These are phyloP conservation scores for Leishmania arabica DNA, from an alignment of 208 protist species.

Conservation along the genomic window DNA sequence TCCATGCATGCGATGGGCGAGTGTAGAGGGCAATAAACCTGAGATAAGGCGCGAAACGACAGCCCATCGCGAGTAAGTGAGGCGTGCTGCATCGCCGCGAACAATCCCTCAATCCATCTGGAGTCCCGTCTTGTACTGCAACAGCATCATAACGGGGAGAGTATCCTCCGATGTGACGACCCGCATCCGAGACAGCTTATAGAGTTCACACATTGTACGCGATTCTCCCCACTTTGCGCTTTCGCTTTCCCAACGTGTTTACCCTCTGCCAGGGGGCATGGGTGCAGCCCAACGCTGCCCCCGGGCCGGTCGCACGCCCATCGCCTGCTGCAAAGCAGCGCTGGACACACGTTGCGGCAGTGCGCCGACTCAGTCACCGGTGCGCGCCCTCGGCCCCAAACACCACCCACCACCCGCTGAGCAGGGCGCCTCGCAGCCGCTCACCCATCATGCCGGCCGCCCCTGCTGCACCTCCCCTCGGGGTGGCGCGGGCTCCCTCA, in stretches of 20 bases:
- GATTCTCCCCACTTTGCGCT: background rate
- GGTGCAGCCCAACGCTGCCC: too few species aligned
- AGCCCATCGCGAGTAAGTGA: background rate
- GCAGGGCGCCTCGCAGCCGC: background rate
- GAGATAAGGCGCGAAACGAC: conserved; percentile 41
- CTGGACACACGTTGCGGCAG: background rate
- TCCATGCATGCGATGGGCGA: conserved; percentile 20
- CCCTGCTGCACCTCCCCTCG: background rate
- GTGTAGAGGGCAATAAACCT: conserved; percentile 34
- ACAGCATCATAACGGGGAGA: conserved; percentile 32
- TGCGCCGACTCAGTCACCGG: background rate
- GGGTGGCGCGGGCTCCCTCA: too few species aligned
- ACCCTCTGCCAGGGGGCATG: background rate
- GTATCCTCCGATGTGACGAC: conserved; percentile 36
- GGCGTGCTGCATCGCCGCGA: too few species aligned
- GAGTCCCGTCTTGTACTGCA: conserved; percentile 17
- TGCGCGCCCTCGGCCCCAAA: background rate
- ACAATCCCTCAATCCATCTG: conserved; percentile 3
- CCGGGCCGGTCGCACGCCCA: background rate
- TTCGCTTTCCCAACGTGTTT: background rate
- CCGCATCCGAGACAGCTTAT: conserved; percentile 20
- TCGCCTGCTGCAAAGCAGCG: background rate
- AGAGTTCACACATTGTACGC: conserved; percentile 26
- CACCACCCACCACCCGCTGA: too few species aligned
- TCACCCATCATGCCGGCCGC: background rate